Percentiles rank a stretch among this genome's conserved stretches.
These are phyloP conservation scores for Taphrina flavorubra DNA, from an alignment of 1,139 yeast species.

Conservation along the genomic window DNA sequence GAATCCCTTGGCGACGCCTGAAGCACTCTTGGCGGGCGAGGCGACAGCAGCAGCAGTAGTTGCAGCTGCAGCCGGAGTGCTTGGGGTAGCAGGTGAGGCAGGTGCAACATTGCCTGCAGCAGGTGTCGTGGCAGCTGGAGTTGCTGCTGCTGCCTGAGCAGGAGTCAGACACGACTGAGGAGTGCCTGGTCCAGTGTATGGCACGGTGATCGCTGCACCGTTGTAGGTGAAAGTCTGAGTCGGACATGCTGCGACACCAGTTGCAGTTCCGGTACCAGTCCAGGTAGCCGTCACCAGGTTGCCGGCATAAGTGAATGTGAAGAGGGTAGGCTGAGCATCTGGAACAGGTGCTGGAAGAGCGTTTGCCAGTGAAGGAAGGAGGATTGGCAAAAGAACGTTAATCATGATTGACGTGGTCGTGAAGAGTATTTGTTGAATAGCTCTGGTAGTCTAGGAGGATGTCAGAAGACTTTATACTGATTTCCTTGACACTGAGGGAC, in stretches of 20 bases:
- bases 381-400: conserved; percentile 17
- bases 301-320: conserved; percentile 24
- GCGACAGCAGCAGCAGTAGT: conserved; percentile 1
- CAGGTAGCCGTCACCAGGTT: conserved; percentile 28
- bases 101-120: conserved; percentile 10
- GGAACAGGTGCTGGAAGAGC: conserved; percentile 27
- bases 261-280: conserved; percentile 20
- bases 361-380: conserved; percentile 15
- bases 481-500: neutral
- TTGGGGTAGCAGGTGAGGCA: neutral
- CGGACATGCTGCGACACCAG: conserved; percentile 23
- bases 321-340: conserved; percentile 28
- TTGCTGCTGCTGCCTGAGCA: conserved; percentile 16
- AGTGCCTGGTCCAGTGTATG: conserved; percentile 34
- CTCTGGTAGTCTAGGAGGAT: neutral
- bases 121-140: conserved; percentile 12
- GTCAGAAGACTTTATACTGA: conserved; percentile 2
- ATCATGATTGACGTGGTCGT: neutral
- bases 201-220: conserved; percentile 32
- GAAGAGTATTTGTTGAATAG: neutral
- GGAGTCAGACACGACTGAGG: conserved; percentile 31
- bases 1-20: conserved; percentile 19
- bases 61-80: neutral
- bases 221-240: conserved; percentile 32
- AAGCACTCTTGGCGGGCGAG: neutral